A percentile compares a stretch with the other conserved stretches of the same genome.
Evolutionary conservation across 2,329 filamentous ascomycete genomes (phyloP).

Genomic region (Aplosporella prunicola): DNA sequence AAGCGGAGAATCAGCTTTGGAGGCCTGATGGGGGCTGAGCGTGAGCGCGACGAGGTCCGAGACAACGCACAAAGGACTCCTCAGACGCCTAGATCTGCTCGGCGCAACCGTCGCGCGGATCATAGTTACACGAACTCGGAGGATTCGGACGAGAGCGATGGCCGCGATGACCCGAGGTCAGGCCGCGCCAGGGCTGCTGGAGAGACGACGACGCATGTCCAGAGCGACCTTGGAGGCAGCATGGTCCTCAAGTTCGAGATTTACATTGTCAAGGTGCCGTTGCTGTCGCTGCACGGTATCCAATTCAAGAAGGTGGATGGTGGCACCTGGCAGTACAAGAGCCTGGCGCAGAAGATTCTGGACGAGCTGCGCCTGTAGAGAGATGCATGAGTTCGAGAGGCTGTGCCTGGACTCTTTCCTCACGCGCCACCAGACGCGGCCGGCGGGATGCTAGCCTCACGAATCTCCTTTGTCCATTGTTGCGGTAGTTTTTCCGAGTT

Average conservation of each 20-base stretch:
- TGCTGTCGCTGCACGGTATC: conserved; percentile 86
- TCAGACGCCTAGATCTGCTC: conserved; percentile 38
- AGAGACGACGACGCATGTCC: conserved; percentile 85
- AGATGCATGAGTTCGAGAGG: no score
- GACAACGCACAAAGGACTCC: conserved; percentile 49
- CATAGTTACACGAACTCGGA: conserved; percentile 82
- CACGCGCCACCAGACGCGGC: conserved; percentile 1
- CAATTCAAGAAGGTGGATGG: conserved; percentile 96
- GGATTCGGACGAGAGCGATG: conserved; percentile 66
- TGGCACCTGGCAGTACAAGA: conserved; percentile 97
- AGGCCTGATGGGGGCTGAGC: conserved; percentile 53
- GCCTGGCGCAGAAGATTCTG: conserved; percentile 93
- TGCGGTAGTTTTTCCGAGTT: no score
- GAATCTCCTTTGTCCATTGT: conserved; percentile 22
- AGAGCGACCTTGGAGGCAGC: conserved; percentile 76
- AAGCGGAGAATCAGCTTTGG: conserved; percentile 77
- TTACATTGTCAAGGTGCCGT: conserved; percentile 91
- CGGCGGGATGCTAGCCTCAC: no score
- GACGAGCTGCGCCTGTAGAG: conserved; percentile 73
- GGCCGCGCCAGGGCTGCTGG: conserved; percentile 49
- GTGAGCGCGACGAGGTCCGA: conserved; percentile 62
- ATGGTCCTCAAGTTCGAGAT: conserved; percentile 89
- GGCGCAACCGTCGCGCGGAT: conserved; percentile 45
- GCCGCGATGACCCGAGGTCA: conserved; percentile 38
- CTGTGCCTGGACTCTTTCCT: no score